These are phyloP conservation scores for Climacium dendroides DNA, from an alignment of 225 moss, liverwort and hornwort genomes.

Conservation along the genomic window DNA sequence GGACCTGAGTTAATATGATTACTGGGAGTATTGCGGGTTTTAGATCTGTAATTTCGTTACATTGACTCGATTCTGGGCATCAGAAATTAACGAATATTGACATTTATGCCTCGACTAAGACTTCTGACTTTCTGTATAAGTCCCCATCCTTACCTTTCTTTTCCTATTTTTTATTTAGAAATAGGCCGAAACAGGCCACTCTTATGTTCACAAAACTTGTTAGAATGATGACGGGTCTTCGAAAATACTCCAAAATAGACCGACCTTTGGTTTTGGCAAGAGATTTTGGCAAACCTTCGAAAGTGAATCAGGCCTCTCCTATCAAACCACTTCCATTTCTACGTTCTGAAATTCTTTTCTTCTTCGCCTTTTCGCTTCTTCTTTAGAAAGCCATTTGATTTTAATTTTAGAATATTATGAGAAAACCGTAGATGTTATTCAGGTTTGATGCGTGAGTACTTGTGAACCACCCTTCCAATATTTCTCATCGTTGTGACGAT, in stretches of 20 bases:
- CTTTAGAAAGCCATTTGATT: not conserved
- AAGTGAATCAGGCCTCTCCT: not conserved
- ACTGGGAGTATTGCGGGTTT: not conserved
- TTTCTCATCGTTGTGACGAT: not conserved
- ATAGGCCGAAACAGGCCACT: not conserved
- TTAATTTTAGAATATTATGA: not conserved
- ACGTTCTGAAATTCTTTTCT: not conserved
- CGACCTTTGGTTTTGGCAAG: no score
- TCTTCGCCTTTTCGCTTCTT: not conserved
- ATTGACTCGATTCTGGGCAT: no score
- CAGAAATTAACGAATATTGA: not conserved
- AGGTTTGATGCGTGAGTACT: not conserved
- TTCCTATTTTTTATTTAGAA: no score
- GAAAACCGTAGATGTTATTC: not conserved
- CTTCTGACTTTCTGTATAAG: not conserved
- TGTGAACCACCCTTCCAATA: not conserved
- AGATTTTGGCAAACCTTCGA: not conserved
- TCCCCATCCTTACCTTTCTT: not conserved
- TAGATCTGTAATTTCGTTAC: not conserved
- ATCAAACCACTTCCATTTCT: not conserved
- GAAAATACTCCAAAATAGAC: not conserved
- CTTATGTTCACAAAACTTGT: not conserved
- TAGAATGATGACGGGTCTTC: not conserved
- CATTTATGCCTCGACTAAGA: not conserved
- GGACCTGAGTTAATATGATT: not conserved